Conservation (phyloP, 1,284 basidiomycete species). For the Ustanciosporium gigantosporum region DNA sequence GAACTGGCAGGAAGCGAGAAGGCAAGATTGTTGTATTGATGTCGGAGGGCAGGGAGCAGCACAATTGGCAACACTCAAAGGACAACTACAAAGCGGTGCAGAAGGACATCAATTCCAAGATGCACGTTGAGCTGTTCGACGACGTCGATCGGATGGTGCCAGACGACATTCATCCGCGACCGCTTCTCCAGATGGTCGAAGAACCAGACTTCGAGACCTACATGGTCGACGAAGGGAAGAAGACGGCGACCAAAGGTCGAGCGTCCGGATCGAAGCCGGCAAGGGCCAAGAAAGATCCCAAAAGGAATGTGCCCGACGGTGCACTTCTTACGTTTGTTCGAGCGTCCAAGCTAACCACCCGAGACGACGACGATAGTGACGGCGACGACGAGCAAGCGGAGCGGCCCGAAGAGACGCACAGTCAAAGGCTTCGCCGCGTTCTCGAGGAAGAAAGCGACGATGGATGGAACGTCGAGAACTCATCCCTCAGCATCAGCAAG, state of each 20-base stretch:
- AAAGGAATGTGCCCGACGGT: conserved; percentile 47
- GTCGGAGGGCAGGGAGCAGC: conserved; percentile 85
- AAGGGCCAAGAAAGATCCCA: conserved; percentile 47
- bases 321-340: conserved; percentile 43
- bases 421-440: conserved; percentile 12
- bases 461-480: conserved; percentile 8
- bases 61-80: conserved; percentile 87
- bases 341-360: conserved; percentile 43
- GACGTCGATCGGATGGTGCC: conserved; percentile 89
- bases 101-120: conserved; percentile 80
- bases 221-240: conserved; percentile 24
- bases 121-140: conserved; percentile 84
- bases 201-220: conserved; percentile 60
- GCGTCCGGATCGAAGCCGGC: conserved; percentile 17
- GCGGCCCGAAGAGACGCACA: conserved; percentile 18
- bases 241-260: conserved; percentile 15
- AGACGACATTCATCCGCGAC: conserved; percentile 73
- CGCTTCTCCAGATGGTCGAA: conserved; percentile 75
- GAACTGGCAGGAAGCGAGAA: conserved; percentile 89
- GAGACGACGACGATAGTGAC: conserved; percentile 12
- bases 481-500: conserved; percentile 9
- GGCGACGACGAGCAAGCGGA: conserved; percentile 9
- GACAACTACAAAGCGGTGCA: conserved; percentile 87
- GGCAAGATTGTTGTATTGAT: conserved; percentile 92
- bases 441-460: conserved; percentile 3